Percentiles rank a stretch among this genome's conserved stretches.
Conservation (phyloP, 2,329 filamentous ascomycete species). For the Pseudogymnoascus sp. region DNA sequence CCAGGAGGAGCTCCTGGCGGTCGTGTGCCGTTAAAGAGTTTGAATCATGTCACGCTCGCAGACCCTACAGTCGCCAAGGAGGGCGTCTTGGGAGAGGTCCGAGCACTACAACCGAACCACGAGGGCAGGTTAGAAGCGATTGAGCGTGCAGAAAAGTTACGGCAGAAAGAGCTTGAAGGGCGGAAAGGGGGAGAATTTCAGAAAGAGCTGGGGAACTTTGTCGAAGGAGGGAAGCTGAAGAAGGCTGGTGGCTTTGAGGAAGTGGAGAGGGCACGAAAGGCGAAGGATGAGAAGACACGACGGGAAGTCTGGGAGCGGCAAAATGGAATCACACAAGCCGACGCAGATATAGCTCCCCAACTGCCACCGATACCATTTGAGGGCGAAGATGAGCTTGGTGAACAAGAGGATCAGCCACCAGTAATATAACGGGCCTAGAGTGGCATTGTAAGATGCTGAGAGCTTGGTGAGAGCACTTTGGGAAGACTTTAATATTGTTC, state of each 20-base stretch:
- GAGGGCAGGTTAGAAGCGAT: constrained; percentile 90
- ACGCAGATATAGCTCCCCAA: not conserved
- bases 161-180: constrained; percentile 78
- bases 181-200: constrained; percentile 65
- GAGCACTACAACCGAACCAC: constrained; percentile 89
- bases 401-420: not conserved
- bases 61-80: constrained; percentile 83
- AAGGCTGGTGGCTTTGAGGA: constrained; percentile 95
- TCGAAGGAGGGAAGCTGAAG: constrained; percentile 84
- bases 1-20: constrained; percentile 46
- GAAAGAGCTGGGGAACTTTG: constrained; percentile 76
- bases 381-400: constrained; percentile 7
- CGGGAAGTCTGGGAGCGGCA: constrained; percentile 66
- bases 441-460: constrained; percentile 2
- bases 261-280: constrained; percentile 72
- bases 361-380: not conserved
- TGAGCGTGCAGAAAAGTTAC: constrained; percentile 85
- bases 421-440: not conserved
- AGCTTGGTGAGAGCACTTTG: not conserved
- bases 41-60: constrained; percentile 42
- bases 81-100: constrained; percentile 82
- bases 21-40: constrained; percentile 46
- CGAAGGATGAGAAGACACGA: constrained; percentile 78
- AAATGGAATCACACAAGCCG: constrained; percentile 37
- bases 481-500: constrained; percentile 5